Conservation (phyloP, 768 basidiomycete genomes). For the Pisolithus marmoratus region DNA sequence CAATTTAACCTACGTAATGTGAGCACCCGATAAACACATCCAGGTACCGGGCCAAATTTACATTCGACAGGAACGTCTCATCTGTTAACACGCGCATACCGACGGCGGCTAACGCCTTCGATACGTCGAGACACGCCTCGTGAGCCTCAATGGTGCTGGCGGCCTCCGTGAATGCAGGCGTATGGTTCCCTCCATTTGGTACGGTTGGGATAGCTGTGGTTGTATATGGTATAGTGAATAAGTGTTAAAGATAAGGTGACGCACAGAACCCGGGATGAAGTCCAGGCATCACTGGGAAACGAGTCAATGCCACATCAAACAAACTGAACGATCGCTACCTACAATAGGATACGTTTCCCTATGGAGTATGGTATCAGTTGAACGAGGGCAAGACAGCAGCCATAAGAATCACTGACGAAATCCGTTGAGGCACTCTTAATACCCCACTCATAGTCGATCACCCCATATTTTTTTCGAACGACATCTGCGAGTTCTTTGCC, state of each 20-base stretch:
- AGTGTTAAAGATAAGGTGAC: conserved; percentile 1
- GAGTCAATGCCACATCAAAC: neutral
- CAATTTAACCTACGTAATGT: conserved; percentile 36
- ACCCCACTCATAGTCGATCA: conserved; percentile 60
- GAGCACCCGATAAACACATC: neutral
- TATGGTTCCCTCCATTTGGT: conserved; percentile 72
- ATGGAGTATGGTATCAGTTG: neutral
- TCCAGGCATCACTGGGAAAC: conserved; percentile 46
- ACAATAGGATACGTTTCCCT: conserved; percentile 68
- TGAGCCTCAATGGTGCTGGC: conserved; percentile 60
- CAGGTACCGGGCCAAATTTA: conserved; percentile 15
- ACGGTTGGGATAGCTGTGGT: conserved; percentile 68
- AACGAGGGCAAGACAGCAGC: neutral
- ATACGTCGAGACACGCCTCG: conserved; percentile 57
- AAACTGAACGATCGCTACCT: neutral
- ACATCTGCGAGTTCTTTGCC: conserved; percentile 62
- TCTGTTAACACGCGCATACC: conserved; percentile 70
- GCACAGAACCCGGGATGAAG: conserved; percentile 64
- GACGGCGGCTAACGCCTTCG: conserved; percentile 65
- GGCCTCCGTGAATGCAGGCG: conserved; percentile 56
- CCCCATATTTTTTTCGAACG: conserved; percentile 54
- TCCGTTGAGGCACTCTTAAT: conserved; percentile 73
- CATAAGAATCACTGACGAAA: conserved; percentile 47
- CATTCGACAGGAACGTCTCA: conserved; percentile 54
- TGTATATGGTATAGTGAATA: neutral